A percentile compares a stretch with the other conserved stretches of the same genome.
Evolutionary conservation across 768 basidiomycete genomes (phyloP).

Genomic region (Nidula microcarpa): DNA sequence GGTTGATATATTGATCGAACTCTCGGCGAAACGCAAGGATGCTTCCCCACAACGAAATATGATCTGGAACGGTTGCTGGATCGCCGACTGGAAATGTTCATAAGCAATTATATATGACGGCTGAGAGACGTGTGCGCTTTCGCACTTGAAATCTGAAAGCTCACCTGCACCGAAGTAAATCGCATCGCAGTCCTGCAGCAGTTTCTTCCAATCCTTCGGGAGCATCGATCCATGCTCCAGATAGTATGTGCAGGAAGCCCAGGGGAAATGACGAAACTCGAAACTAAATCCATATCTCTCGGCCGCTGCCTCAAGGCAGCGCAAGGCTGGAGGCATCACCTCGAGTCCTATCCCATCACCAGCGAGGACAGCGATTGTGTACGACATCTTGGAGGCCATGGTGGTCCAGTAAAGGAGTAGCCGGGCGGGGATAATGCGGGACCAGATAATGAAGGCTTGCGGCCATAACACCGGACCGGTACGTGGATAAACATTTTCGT

Average conservation of each 20-base stretch:
- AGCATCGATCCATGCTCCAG: slow-evolving; percentile 44
- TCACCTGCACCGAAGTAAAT: slow-evolving; percentile 47
- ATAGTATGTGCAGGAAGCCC: slow-evolving; percentile 45
- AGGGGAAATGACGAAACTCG: slow-evolving; percentile 42
- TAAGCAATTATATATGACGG: too few species aligned
- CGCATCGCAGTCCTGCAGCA: slow-evolving; percentile 37
- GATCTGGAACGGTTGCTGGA: slow-evolving; percentile 48
- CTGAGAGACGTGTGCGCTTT: too few species aligned
- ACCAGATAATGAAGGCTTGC: too few species aligned
- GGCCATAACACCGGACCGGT: too few species aligned
- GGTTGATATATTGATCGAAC: slow-evolving; percentile 48
- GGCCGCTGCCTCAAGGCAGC: slow-evolving; percentile 40
- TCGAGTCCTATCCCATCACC: slow-evolving; percentile 55
- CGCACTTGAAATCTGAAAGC: not conserved
- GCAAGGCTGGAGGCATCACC: slow-evolving; percentile 45
- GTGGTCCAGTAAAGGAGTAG: not conserved
- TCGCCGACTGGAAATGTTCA: slow-evolving; percentile 30
- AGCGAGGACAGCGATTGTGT: slow-evolving; percentile 45
- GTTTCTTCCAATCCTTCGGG: slow-evolving; percentile 36
- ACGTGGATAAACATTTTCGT: too few species aligned
- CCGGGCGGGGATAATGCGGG: not conserved
- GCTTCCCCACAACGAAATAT: slow-evolving; percentile 54
- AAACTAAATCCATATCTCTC: slow-evolving; percentile 40
- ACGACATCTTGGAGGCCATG: slow-evolving; percentile 17
- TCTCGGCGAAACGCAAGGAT: slow-evolving; percentile 47